These are phyloP conservation scores for Aspergillus quadricinctus DNA, from an alignment of 2,329 filamentous ascomycete species.

Conservation along the genomic window DNA sequence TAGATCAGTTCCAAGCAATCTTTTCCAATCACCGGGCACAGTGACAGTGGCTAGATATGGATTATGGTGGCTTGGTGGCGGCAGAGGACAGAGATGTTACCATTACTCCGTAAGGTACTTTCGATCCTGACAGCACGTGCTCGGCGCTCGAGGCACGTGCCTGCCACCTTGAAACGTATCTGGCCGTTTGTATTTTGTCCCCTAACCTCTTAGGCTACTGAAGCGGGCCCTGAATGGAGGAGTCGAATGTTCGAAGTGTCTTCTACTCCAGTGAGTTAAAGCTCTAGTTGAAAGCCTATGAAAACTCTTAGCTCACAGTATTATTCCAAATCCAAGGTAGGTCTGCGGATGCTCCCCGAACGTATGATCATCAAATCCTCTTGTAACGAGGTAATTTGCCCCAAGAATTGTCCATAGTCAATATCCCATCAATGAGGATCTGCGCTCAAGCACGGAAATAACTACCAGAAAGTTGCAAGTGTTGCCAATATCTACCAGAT, in stretches of 20 bases:
- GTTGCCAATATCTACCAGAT: not conserved
- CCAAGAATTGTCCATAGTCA: not conserved
- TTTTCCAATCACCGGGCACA: not conserved
- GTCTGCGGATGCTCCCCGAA: not conserved
- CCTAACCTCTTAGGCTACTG: not conserved
- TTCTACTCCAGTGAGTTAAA: not conserved
- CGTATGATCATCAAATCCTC: not conserved
- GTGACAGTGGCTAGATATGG: not conserved
- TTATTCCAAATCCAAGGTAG: not conserved
- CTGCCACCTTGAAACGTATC: not conserved
- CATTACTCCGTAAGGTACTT: too few species aligned
- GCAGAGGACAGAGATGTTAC: not conserved
- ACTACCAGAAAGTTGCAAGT: not conserved
- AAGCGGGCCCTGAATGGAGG: not conserved
- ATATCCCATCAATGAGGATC: not conserved
- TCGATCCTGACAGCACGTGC: not conserved
- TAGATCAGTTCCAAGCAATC: not conserved
- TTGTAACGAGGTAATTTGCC: not conserved
- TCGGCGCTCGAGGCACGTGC: not conserved
- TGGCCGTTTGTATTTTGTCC: not conserved
- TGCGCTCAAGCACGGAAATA: not conserved
- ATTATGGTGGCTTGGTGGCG: not conserved
- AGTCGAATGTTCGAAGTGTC: constrained; percentile 5
- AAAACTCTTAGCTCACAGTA: not conserved
- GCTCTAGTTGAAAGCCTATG: not conserved